Base-by-base conservation (phyloP, 2,329 filamentous ascomycete species). In the Claviceps monticola region DNA sequence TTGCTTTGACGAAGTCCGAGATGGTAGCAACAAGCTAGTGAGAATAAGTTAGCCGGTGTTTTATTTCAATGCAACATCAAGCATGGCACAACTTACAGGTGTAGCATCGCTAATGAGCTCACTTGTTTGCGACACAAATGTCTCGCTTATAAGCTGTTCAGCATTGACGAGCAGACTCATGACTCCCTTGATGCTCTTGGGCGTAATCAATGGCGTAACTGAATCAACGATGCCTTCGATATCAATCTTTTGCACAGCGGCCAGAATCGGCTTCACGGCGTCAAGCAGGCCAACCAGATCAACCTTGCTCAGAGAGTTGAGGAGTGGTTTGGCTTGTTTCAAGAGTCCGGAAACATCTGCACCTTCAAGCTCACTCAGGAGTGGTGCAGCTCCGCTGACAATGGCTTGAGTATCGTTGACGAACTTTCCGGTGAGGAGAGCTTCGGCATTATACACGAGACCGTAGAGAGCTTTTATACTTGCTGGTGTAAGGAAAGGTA, bases 61-160 rank as follows among this genome's bases (percentile, higher is more conserved):
- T 17, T 37, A 2, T 21, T 19, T 17, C 34, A 11, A 37, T 41
- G 17, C 8, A 34, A 19, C 3, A 38, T 26, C 16, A 23, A 6
- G 43, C 7, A 17, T 19, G 9, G 17, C 5, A 44, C 19, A 26
- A 55, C 66, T 62, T 67, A 69, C 66, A 50, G 67, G 68, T 56
- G 68, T 69, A 3, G 68, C 68, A 52, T 71, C 68, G 26, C 64
- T 66, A 57, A 72, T 72, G 37, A 73, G 58, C 51, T 72, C 70
- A 2, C 62, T 63, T 39, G 69, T 70, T 54, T 73, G 68, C 19
- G 64, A 61, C 6, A 73, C 67, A 55, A 73, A 73, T 1, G 63
- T 61, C 29, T 62, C 56, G 4, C 63, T 67, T 6, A 73, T 56
- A 14, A 73, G 57, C 23, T 58, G 53, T 50, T 68, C 64, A 0